phyloP scores from a whole-genome alignment of 2,329 filamentous ascomycete species.

The Xylaria digitata region DNA sequence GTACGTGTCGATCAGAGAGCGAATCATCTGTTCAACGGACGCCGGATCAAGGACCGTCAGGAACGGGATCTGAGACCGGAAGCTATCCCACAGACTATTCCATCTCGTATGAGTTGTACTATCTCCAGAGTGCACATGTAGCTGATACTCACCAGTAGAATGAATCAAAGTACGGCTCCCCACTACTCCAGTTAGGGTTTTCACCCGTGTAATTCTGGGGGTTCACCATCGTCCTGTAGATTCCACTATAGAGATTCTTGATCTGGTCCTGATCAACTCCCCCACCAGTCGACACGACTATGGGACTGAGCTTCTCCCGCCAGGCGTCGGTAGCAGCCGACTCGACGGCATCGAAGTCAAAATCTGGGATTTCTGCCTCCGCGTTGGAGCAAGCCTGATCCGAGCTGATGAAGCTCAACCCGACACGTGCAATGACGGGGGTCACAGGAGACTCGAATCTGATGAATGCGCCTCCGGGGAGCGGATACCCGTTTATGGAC shows the following conservation, averaged over 20 bases:
- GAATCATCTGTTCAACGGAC: slow-evolving; percentile 73
- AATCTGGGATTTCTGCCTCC: slow-evolving; percentile 75
- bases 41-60: slow-evolving; percentile 74
- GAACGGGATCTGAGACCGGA: slow-evolving; percentile 75
- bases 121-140: not conserved
- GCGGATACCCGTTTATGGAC: slow-evolving; percentile 63
- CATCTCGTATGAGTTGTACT: slow-evolving; percentile 15
- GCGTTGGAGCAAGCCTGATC: slow-evolving; percentile 75
- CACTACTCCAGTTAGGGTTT: slow-evolving; percentile 73
- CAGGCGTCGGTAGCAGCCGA: slow-evolving; percentile 67
- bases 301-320: slow-evolving; percentile 69
- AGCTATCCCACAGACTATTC: slow-evolving; percentile 73
- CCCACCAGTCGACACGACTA: slow-evolving; percentile 63
- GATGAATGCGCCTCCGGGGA: slow-evolving; percentile 72
- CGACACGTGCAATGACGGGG: slow-evolving; percentile 72
- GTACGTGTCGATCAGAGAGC: slow-evolving; percentile 78
- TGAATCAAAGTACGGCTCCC: slow-evolving; percentile 78
- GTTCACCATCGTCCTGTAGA: slow-evolving; percentile 78
- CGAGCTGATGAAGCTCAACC: slow-evolving; percentile 75
- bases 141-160: slow-evolving; percentile 71
- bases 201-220: slow-evolving; percentile 81
- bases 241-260: slow-evolving; percentile 75
- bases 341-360: slow-evolving; percentile 68
- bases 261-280: slow-evolving; percentile 66
- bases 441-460: slow-evolving; percentile 64